Percentiles rank a stretch among this genome's conserved stretches.
These are phyloP conservation scores for Fusarium scirpi DNA, from an alignment of 2,329 filamentous ascomycete species.

Conservation along the genomic window DNA sequence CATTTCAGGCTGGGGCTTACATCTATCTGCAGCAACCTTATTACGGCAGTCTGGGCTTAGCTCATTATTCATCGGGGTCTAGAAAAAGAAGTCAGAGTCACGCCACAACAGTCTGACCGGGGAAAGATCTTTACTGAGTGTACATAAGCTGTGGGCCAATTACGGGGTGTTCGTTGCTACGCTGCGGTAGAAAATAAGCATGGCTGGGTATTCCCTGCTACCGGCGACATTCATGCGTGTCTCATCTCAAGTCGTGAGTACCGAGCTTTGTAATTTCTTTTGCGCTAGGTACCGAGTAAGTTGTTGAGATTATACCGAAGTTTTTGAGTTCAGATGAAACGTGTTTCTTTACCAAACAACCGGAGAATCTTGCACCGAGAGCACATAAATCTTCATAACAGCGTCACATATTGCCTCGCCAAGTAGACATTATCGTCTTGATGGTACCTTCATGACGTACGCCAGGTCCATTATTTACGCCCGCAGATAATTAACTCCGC, in stretches of 20 bases:
- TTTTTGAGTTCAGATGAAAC: background rate
- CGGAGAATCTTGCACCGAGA: background rate
- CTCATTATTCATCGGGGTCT: background rate
- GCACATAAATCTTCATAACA: background rate
- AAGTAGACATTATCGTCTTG: background rate
- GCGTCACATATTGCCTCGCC: background rate
- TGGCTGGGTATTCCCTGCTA: background rate
- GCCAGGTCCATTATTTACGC: background rate
- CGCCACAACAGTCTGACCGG: background rate
- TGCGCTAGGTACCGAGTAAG: too few species aligned
- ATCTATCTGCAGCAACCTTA: conserved; percentile 3
- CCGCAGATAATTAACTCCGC: background rate
- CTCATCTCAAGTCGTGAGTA: background rate
- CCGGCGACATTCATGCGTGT: background rate
- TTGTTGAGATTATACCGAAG: background rate
- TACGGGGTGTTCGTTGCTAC: conserved; percentile 1
- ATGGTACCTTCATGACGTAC: conserved; percentile 9
- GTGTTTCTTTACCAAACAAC: background rate
- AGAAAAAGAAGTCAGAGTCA: conserved; percentile 1
- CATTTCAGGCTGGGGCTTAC: conserved; percentile 11
- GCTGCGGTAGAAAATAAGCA: conserved; percentile 2
- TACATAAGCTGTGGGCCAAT: too few species aligned
- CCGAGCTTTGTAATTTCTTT: background rate
- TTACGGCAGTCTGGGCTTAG: background rate
- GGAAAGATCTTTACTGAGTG: background rate